A percentile compares a stretch with the other conserved stretches of the same genome.
Evolutionary conservation across 768 basidiomycete species (phyloP).

Genomic region (Boletellus ananas): DNA sequence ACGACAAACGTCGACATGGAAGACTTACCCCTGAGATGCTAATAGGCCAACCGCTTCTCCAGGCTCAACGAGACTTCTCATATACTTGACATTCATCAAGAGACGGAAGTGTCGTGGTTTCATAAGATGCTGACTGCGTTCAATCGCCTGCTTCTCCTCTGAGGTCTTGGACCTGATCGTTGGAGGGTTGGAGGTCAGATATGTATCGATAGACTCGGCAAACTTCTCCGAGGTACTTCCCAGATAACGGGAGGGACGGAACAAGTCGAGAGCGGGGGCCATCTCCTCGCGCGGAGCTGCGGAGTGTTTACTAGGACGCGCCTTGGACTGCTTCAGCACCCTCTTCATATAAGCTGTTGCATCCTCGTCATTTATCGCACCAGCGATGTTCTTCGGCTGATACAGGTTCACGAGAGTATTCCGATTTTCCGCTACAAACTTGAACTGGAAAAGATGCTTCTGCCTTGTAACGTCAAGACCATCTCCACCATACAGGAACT

Average conservation of each 20-base stretch:
- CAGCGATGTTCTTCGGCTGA: constrained; percentile 54
- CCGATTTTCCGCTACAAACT: constrained; percentile 88
- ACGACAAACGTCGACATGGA: background rate
- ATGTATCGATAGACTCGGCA: constrained; percentile 73
- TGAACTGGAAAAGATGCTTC: constrained; percentile 91
- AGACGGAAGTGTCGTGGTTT: constrained; percentile 61
- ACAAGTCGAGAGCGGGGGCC: constrained; percentile 70
- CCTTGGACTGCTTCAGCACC: constrained; percentile 68
- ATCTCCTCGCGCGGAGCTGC: constrained; percentile 55
- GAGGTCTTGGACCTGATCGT: constrained; percentile 39
- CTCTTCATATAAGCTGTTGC: constrained; percentile 86
- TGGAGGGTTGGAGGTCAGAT: constrained; percentile 72
- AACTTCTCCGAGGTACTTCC: constrained; percentile 94
- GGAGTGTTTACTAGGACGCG: constrained; percentile 38
- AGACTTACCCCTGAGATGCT: constrained; percentile 89
- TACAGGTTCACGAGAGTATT: constrained; percentile 71
- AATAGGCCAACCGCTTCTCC: constrained; percentile 98
- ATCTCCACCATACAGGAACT: constrained; percentile 97
- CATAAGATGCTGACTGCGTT: constrained; percentile 45
- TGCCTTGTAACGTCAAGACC: constrained; percentile 96
- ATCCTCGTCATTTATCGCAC: constrained; percentile 58
- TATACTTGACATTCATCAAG: constrained; percentile 89
- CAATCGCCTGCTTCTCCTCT: constrained; percentile 37
- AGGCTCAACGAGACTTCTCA: constrained; percentile 91
- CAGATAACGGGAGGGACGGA: constrained; percentile 73